phyloP scores from a whole-genome alignment of 495 filamentous ascomycete genomes.

The Hyaloscypha variabilis region DNA sequence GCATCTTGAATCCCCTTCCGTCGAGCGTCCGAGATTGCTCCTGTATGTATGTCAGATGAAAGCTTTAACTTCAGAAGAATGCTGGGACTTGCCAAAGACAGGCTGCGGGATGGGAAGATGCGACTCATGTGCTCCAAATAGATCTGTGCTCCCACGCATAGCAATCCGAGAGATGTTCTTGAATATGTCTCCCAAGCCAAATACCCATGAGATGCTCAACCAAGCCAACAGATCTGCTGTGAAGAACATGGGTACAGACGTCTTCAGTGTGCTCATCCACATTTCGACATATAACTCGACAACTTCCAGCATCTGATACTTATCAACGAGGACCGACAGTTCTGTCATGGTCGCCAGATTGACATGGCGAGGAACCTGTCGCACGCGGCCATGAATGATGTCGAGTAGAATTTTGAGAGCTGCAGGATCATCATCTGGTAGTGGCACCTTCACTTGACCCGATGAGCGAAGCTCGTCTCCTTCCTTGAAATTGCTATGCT shows the following conservation, averaged over 20 bases:
- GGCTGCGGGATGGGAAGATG: constrained; percentile 4
- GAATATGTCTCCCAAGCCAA: constrained; percentile 16
- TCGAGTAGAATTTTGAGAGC: constrained; percentile 51
- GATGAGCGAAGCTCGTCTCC: constrained; percentile 4
- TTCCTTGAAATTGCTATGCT: constrained; percentile 21
- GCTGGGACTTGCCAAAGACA: constrained; percentile 1
- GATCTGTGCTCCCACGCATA: not conserved
- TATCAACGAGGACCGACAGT: constrained; percentile 53
- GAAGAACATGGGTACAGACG: constrained; percentile 15
- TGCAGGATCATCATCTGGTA: constrained; percentile 34
- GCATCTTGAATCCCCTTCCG: not conserved
- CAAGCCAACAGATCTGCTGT: constrained; percentile 37
- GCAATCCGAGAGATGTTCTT: not conserved
- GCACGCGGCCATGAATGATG: constrained; percentile 49
- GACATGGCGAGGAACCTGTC: constrained; percentile 41
- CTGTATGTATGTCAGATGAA: not conserved
- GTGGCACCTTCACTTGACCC: not conserved
- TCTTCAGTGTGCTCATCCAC: constrained; percentile 42
- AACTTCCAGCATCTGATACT: constrained; percentile 47
- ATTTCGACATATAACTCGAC: constrained; percentile 42
- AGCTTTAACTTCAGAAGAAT: not conserved
- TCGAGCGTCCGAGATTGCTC: not conserved
- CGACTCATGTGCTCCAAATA: not conserved
- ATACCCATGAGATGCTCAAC: constrained; percentile 41
- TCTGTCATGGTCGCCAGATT: constrained; percentile 49